A percentile compares a stretch with the other conserved stretches of the same genome.
Conservation (phyloP, 2,329 filamentous ascomycete genomes). For the Chrysoporthe cubensis region DNA sequence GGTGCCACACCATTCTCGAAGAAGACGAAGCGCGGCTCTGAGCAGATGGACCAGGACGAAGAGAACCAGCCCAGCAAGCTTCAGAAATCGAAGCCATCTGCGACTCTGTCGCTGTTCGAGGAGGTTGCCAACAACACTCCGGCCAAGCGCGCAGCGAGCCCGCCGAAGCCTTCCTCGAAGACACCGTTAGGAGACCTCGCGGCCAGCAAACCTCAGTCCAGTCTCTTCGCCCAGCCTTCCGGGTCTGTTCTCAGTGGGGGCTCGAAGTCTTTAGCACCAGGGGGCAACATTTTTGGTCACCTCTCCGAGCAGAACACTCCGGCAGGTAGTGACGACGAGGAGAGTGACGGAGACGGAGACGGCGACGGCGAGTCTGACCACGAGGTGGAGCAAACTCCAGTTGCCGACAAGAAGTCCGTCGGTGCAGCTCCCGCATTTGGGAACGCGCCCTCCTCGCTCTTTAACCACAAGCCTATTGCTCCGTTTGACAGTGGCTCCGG, state of each 20-base stretch:
- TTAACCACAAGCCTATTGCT: constrained; percentile 35
- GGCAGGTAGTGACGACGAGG: constrained; percentile 57
- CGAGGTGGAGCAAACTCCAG: constrained; percentile 45
- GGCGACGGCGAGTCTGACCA: constrained; percentile 46
- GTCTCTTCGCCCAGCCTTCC: constrained; percentile 38
- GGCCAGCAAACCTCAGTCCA: constrained; percentile 36
- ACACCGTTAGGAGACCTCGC: constrained; percentile 32
- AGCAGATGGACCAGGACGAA: constrained; percentile 47
- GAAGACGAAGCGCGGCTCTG: constrained; percentile 59
- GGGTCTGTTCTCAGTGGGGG: constrained; percentile 47
- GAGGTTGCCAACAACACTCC: constrained; percentile 58
- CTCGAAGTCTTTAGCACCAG: constrained; percentile 30
- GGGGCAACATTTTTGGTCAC: constrained; percentile 62
- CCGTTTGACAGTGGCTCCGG: constrained; percentile 38
- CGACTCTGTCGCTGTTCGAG: constrained; percentile 61
- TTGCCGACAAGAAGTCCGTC: constrained; percentile 47
- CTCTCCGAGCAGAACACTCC: constrained; percentile 60
- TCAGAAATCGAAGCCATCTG: constrained; percentile 55
- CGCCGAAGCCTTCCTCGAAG: constrained; percentile 40
- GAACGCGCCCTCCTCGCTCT: constrained; percentile 45
- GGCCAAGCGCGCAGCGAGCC: constrained; percentile 38
- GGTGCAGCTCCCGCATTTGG: constrained; percentile 47
- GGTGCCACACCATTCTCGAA: constrained; percentile 40
- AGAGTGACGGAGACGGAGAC: constrained; percentile 56
- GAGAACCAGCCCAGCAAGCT: constrained; percentile 56